These are phyloP conservation scores for Wallacemonas collosoma DNA, from an alignment of 208 protist species.

Conservation along the genomic window DNA sequence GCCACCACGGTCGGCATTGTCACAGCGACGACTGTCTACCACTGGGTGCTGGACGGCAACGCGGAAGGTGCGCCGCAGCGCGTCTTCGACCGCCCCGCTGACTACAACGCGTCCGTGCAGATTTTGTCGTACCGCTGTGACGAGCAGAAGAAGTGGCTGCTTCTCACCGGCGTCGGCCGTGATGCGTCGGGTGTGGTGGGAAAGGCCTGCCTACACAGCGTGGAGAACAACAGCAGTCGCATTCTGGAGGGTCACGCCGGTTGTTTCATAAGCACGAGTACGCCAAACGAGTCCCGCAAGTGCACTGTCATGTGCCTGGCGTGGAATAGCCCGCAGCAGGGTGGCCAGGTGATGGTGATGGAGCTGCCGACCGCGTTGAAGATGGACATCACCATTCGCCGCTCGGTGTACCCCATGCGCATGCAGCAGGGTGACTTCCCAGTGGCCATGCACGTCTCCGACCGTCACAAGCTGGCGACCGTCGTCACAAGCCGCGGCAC, in stretches of 20 bases:
- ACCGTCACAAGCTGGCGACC: conserved; percentile 97
- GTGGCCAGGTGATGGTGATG: conserved; percentile 91
- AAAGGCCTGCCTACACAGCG: conserved; percentile 97
- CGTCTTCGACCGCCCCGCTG: conserved; percentile 95
- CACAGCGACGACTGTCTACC: conserved; percentile 95
- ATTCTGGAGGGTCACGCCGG: conserved; percentile 97
- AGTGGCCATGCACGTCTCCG: conserved; percentile 95
- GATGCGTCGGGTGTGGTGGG: conserved; percentile 91
- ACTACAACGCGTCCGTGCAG: conserved; percentile 90
- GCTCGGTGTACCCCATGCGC: conserved; percentile 55
- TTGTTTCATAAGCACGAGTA: conserved; percentile 90
- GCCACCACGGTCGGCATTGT: conserved; percentile 95
- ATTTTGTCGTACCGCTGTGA: conserved; percentile 98
- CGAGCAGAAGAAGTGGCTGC: conserved; percentile 94
- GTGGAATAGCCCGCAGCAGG: conserved; percentile 81
- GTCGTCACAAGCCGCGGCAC: conserved; percentile 97
- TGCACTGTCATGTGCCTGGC: conserved; percentile 97
- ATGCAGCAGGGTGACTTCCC: conserved; percentile 97
- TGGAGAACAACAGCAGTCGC: conserved; percentile 95
- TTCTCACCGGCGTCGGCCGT: conserved; percentile 95
- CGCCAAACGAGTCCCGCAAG: conserved; percentile 63
- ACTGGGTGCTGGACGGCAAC: conserved; percentile 96
- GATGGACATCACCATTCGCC: conserved; percentile 68
- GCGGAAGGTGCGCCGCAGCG: conserved; percentile 92
- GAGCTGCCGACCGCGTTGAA: conserved; percentile 85